These are phyloP conservation scores for Leishmania mexicana DNA, from an alignment of 208 protist genomes.

Conservation along the genomic window DNA sequence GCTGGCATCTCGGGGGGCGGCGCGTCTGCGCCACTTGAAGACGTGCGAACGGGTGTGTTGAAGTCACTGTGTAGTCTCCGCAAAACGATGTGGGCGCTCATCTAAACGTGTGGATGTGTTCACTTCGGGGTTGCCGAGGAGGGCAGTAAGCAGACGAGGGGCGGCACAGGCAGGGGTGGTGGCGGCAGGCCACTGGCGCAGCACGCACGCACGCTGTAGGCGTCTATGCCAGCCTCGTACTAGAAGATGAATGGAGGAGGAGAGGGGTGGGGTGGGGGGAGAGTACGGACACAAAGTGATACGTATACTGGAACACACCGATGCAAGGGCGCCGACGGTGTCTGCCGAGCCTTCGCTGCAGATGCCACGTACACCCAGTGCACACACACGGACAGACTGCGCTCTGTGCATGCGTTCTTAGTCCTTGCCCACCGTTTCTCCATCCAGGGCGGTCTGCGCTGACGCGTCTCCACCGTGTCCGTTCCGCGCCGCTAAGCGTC, in stretches of 20 bases:
- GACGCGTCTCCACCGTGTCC: background rate
- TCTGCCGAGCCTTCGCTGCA: background rate
- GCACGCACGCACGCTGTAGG: too few species aligned
- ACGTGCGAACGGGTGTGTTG: too few species aligned
- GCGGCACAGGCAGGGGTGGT: background rate
- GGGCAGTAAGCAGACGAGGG: background rate
- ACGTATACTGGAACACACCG: background rate
- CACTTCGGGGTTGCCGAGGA: background rate
- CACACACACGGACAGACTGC: too few species aligned
- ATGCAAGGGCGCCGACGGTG: background rate
- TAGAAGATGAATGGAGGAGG: too few species aligned
- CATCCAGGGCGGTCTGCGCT: background rate
- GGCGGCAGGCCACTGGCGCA: background rate
- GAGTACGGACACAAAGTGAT: background rate
- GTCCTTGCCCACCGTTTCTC: constrained; percentile 9
- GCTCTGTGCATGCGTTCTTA: background rate
- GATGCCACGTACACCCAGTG: background rate
- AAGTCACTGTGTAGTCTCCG: too few species aligned
- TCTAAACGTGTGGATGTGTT: background rate
- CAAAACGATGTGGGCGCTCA: background rate
- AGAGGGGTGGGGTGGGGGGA: too few species aligned
- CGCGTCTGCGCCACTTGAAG: too few species aligned
- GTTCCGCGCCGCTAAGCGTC: background rate
- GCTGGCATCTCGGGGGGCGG: background rate
- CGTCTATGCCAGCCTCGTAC: too few species aligned